Evolutionary conservation across 371 early-diverging fungal genomes (phyloP).

Genomic region (Mortierella sp.): DNA sequence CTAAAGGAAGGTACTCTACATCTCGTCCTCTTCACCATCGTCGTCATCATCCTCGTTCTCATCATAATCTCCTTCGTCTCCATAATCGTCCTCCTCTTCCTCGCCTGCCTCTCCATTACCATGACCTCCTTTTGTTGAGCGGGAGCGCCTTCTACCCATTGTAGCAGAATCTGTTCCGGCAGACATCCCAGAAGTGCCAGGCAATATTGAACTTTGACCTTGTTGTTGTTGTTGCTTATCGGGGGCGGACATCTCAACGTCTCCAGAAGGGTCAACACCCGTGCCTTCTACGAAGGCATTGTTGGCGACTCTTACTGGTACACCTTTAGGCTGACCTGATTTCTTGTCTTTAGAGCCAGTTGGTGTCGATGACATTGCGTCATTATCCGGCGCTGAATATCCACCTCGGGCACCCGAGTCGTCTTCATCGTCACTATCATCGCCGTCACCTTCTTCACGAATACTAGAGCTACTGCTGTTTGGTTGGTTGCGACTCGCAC

Average conservation of each 20-base stretch:
- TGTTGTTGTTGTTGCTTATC: neutral
- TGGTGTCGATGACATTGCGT: neutral
- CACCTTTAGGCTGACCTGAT: neutral
- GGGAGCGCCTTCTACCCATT: slow-evolving; percentile 4
- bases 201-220: too few species aligned
- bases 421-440: slow-evolving; percentile 10
- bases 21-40: slow-evolving; percentile 13
- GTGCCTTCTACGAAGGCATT: neutral
- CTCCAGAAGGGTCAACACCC: neutral
- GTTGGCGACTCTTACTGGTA: neutral
- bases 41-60: slow-evolving; percentile 14
- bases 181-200: neutral
- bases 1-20: neutral
- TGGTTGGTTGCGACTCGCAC: neutral
- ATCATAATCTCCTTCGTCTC: slow-evolving; percentile 8
- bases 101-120: slow-evolving; percentile 5
- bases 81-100: neutral
- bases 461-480: neutral
- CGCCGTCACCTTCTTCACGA: neutral
- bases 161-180: neutral
- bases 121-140: neutral
- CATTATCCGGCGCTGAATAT: neutral
- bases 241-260: slow-evolving; percentile 1
- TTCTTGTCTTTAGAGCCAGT: neutral
- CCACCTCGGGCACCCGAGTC: neutral